Base-by-base conservation (phyloP, 1,139 yeast genomes). In the Suhomyces taliae region DNA sequence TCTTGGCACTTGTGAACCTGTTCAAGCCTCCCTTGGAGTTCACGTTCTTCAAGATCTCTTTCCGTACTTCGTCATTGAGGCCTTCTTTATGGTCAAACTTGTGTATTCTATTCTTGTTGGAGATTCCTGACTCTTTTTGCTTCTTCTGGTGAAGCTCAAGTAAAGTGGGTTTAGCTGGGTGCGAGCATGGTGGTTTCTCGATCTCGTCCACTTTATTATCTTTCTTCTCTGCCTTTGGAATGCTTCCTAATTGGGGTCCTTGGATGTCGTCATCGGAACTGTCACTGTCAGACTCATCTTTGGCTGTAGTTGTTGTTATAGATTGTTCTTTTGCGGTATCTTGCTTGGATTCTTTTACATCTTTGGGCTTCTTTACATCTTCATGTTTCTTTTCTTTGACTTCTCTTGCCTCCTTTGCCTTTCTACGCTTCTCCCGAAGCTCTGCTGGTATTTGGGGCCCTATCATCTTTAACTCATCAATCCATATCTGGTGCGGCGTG, bases 21-120 rank as follows among this genome's bases (percentile, higher is more conserved):
- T 46, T 36, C 27, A 54, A 40, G 2, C 56, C 59, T 12, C 56
- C 58, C 29, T 48, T 47, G 29, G 49, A 41, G 19, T 50, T 45
- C 12, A 55, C 40, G 19, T 53, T 55, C 41, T 49, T 41, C 37
- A 55, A 35, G 26, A 55, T 44, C 47, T 56, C 59, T 37, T 51
- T 50, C 41, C 52, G 51, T 9, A 53, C 51, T 38, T 56, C 58
- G 14, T 50, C 53, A 41, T 49, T 48, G 11, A 56, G 44, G n/a
- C 44, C 49, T 31, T 49, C 47, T 8, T 50, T 48, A 35, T 45
- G 50, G 37, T 54, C 58, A 38, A 46, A 56, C 36, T 52, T 51
- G 33, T 45, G 51, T 6, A 47, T 42, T 24, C 47, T 47, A 33
- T 48, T 44, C 36, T 47, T 45, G n/a, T 14, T 12, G 10, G 44